Evolutionary conservation across 2,329 filamentous ascomycete genomes (phyloP).

Genomic region (Claviceps africana): DNA sequence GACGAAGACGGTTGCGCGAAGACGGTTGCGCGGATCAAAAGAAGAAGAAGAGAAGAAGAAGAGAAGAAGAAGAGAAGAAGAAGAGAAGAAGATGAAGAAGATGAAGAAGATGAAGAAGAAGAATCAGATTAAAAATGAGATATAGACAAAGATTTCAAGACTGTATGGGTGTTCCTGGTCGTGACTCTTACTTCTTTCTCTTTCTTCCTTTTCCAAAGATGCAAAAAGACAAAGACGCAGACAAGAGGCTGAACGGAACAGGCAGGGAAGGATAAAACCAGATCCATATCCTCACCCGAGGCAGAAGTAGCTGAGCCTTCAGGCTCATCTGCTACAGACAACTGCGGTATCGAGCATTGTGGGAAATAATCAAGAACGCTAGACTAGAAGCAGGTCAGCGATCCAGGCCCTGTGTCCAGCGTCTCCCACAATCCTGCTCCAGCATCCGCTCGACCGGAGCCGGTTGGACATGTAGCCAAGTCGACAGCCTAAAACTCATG

Average conservation of each 20-base stretch:
- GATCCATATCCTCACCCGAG: background rate
- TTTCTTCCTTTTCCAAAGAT: no score
- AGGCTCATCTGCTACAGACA: background rate
- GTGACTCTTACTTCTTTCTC: background rate
- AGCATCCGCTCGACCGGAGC: background rate
- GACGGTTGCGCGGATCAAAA: no score
- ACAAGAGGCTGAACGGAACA: background rate
- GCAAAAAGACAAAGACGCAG: no score
- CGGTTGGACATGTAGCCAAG: background rate
- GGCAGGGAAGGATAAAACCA: background rate
- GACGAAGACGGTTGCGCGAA: no score
- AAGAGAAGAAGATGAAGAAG: no score
- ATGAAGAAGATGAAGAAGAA: no score
- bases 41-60: no score
- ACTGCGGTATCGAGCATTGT: background rate
- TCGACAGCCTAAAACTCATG: background rate
- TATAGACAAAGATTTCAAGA: no score
- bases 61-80: no score
- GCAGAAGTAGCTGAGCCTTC: background rate
- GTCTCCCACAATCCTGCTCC: background rate
- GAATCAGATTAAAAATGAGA: no score
- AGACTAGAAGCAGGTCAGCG: background rate
- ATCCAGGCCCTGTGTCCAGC: background rate
- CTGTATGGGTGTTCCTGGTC: no score
- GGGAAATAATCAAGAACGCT: background rate